Conservation (phyloP, 306 rosid species). For the Luffa acutangula region DNA sequence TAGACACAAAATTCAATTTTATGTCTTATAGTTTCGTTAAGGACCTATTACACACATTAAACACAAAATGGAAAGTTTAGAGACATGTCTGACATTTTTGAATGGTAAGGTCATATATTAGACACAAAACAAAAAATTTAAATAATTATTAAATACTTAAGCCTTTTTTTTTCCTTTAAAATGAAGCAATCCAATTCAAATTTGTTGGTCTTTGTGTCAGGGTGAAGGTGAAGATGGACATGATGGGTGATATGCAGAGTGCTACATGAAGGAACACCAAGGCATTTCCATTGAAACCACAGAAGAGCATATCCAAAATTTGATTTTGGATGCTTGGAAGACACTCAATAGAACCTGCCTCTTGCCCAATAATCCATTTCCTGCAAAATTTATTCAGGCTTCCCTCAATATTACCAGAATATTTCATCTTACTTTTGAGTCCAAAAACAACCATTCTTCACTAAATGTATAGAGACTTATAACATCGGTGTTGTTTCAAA, state of each 20-base stretch:
- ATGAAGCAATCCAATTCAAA: too few species aligned
- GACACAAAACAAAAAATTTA: too few species aligned
- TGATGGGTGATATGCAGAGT: constrained; percentile 27
- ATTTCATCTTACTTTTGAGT: constrained; percentile 40
- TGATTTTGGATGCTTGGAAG: constrained; percentile 21
- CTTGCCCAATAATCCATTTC: constrained; percentile 4
- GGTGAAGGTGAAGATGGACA: background rate
- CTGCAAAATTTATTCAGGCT: constrained; percentile 1
- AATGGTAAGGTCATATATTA: too few species aligned
- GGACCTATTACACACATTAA: too few species aligned
- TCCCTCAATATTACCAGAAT: constrained; percentile 38
- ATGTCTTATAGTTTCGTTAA: too few species aligned
- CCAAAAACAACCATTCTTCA: constrained; percentile 28
- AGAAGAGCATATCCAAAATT: background rate
- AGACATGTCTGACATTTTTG: too few species aligned
- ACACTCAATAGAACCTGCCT: constrained; percentile 15
- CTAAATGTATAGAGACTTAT: constrained; percentile 21
- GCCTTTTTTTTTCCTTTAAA: too few species aligned
- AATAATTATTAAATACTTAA: too few species aligned
- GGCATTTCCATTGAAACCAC: background rate
- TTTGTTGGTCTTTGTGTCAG: background rate
- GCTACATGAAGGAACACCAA: background rate
- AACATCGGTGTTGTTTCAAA: background rate
- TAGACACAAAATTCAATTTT: too few species aligned
- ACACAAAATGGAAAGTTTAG: too few species aligned